These are phyloP conservation scores for Neckera pumila DNA, from an alignment of 225 moss, liverwort and hornwort genomes.

Conservation along the genomic window DNA sequence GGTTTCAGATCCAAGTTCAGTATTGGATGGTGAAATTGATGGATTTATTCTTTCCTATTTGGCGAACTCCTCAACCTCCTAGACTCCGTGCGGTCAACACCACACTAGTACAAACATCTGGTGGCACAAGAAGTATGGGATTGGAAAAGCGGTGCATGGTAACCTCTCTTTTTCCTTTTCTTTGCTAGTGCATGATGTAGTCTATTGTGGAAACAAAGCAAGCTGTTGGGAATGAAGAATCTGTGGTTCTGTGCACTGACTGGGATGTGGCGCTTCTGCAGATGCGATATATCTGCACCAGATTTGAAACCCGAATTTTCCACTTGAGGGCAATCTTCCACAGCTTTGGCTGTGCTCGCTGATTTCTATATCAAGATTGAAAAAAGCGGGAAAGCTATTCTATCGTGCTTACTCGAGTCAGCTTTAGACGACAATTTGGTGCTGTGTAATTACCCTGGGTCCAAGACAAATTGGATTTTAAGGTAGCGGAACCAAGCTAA, in stretches of 20 bases:
- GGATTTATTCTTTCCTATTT: conserved; percentile 73
- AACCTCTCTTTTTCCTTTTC: neutral
- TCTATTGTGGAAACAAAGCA: neutral
- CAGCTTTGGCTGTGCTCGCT: neutral
- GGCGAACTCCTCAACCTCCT: conserved; percentile 31
- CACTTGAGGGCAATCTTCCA: neutral
- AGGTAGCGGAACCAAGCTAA: neutral
- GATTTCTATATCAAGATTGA: neutral
- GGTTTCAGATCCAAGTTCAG: conserved; percentile 64
- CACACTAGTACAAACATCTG: neutral
- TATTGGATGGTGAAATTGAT: conserved; percentile 85
- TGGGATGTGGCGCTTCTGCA: neutral
- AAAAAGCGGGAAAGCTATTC: neutral
- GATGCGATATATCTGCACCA: neutral
- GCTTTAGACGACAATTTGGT: neutral
- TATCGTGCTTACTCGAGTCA: neutral
- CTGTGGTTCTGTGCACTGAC: neutral
- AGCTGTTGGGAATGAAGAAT: neutral
- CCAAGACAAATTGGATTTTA: neutral
- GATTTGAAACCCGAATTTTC: neutral
- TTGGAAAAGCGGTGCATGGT: neutral
- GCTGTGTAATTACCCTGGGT: neutral
- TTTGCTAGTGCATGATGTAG: neutral
- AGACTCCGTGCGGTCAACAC: neutral
- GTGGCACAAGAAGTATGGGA: neutral